phyloP scores from a whole-genome alignment of 2,329 filamentous ascomycete species.

The Scedosporium minutisporum region DNA sequence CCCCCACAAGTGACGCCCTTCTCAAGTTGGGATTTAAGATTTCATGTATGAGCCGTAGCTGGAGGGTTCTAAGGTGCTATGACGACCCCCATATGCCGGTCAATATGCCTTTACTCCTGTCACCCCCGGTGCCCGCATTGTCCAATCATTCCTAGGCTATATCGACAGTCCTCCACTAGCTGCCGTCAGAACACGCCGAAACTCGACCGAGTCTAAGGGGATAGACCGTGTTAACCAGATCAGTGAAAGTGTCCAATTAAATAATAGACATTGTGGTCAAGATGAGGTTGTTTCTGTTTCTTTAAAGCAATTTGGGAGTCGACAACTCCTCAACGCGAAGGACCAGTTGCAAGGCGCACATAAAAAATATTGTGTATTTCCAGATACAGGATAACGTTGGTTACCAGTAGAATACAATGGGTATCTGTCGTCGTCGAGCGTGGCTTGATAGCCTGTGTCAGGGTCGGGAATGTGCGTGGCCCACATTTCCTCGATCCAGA shows the following conservation, averaged over 20 bases:
- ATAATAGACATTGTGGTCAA: too few species aligned
- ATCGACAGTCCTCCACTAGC: neutral
- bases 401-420: too few species aligned
- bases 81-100: neutral
- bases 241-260: too few species aligned
- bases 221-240: neutral
- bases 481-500: neutral
- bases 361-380: too few species aligned
- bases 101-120: too few species aligned
- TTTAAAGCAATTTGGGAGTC: too few species aligned
- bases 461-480: neutral
- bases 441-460: neutral
- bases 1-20: neutral
- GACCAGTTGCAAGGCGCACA: too few species aligned
- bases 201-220: neutral
- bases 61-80: neutral
- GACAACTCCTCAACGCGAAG: too few species aligned
- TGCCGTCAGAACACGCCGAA: neutral
- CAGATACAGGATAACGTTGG: too few species aligned
- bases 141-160: neutral
- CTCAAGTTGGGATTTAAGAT: neutral
- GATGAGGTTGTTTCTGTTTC: too few species aligned
- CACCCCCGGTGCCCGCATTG: neutral
- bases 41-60: neutral
- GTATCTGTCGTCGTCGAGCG: neutral